Base-by-base conservation (phyloP, 2,329 filamentous ascomycete genomes). In the Penicillium rolfsii region DNA sequence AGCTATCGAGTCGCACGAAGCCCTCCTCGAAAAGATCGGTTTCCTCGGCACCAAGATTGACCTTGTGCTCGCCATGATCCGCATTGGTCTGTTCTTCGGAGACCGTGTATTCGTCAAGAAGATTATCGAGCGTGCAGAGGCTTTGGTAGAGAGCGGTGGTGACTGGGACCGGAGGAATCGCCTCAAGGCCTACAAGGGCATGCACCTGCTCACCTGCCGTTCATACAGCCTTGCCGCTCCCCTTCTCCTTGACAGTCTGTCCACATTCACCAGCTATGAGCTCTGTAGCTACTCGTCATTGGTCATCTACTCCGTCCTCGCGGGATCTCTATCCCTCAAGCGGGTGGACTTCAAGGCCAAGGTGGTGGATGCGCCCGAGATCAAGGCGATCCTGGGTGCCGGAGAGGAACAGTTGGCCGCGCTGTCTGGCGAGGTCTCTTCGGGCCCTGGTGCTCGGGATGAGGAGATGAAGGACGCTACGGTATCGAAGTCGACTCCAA, bases 141-240 rank as follows among this genome's bases (percentile, higher is more conserved):
- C 90, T 3, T 84, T 99, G 54, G 93, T 99, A 36, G 95, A 99
- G 75, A 90, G 90, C 67, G 95, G 95, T 68, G 95, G 95, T 77
- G 95, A 99, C 79, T 99, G 95, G 95, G 95, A 99, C 77, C 91
- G 95, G 67, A 90, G 95, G 77, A 99, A 99, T 83, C 90, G 95
- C 63, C 87, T 99, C 73, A 99, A 99, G 89, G 95, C 95, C 68
- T 99, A 99, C 84, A 93, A 96, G 76, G 95, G 95, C 64, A 85
- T 99, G 58, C 90, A 98, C 76, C 86, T 97, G 60, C 88, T 99
- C 68, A 98, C 94, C 26, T 87, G 95, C 67, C 93, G 95, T 70
- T 93, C 93, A 63, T 93, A 98, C 83, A 91, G 89, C 77, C 83
- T 91, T 61, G 93, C 93, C 43, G 95, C 95, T 1, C 94, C 95